Evolutionary conservation across 176 grass and related monocot genomes (phyloP), one percentile per base, ranked within the genome.

Genomic region (Carex scoparia): DNA sequence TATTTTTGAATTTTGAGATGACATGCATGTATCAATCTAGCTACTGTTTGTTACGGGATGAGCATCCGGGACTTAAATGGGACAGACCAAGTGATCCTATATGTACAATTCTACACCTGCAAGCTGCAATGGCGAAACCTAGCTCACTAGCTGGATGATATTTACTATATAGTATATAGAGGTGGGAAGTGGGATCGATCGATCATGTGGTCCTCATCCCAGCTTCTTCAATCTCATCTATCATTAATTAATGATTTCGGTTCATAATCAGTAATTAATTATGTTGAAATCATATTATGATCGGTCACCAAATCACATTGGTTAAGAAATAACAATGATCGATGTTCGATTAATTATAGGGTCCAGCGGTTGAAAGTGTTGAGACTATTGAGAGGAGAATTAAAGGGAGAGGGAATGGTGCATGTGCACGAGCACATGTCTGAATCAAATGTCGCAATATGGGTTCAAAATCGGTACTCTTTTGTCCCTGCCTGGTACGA

Each of bases 381-480:
- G 76, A 23, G 23, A 23, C 23, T 23, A 23, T 23, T 23, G 23
- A 23, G 23, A 23, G 23, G 23, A 23, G 60, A 64, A 11, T 12
- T 58, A 62, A 62, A 81, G 2, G 5, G 16, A 81, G 79, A 81
- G 33, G 31, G 28, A 61, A 81, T 23, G 79, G 10, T 23, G 79
- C 79, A 81, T 81, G 79, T 81, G 79, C 79, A 81, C 59, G 79
- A 81, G 79, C 79, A 81, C 56, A 81, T 81, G 79, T 81, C 79
- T 81, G 79, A 81, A 81, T 81, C 59, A 81, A 64, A 81, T 81
- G 79, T 81, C 79, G 32, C 58, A 62, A 82, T 65, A 82, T 62
- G 79, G 32, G 79, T 63, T 58, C 38, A 10, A 64, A 64, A 82
- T 64, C 59, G 80, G 80, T 82, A 82, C 80, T 82, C 80, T 66